Conservation (phyloP, 495 filamentous ascomycete species). For the Xanthoparmelia taractica region DNA sequence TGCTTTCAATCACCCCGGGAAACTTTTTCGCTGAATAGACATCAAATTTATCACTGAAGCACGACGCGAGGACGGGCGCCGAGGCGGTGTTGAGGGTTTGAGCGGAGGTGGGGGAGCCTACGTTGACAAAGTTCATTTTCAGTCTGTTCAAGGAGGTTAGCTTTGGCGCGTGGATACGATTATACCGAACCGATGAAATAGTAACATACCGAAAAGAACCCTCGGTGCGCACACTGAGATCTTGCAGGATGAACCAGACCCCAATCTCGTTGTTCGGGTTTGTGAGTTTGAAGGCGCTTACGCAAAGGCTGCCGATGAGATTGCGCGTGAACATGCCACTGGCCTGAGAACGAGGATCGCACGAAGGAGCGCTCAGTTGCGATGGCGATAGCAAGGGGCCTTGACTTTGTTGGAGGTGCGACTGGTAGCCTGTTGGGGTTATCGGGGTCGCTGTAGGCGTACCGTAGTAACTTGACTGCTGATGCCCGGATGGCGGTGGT, state of each 20-base stretch:
- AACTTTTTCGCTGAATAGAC: constrained; percentile 97
- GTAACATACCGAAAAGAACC: constrained; percentile 79
- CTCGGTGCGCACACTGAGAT: constrained; percentile 89
- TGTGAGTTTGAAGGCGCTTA: constrained; percentile 78
- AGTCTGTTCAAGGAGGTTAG: constrained; percentile 40
- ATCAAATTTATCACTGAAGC: constrained; percentile 84
- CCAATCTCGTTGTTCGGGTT: constrained; percentile 79
- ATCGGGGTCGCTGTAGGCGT: constrained; percentile 13
- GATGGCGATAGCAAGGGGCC: constrained; percentile 32
- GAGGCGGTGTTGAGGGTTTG: constrained; percentile 61
- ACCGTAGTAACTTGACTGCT: constrained; percentile 14
- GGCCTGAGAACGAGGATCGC: constrained; percentile 41
- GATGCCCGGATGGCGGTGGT: constrained; percentile 9
- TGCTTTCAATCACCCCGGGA: constrained; percentile 93
- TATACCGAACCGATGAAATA: not conserved
- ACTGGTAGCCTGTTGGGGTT: constrained; percentile 31
- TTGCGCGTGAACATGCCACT: constrained; percentile 95
- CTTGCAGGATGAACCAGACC: constrained; percentile 96
- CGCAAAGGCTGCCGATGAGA: constrained; percentile 85
- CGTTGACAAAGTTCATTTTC: constrained; percentile 67
- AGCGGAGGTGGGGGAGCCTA: constrained; percentile 39
- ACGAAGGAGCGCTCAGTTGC: constrained; percentile 32
- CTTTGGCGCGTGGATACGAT: constrained; percentile 32
- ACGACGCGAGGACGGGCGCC: constrained; percentile 77
- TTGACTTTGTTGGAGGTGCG: constrained; percentile 32